Evolutionary conservation across 768 basidiomycete species (phyloP).

Genomic region (Rhizopogon vinicolor): DNA sequence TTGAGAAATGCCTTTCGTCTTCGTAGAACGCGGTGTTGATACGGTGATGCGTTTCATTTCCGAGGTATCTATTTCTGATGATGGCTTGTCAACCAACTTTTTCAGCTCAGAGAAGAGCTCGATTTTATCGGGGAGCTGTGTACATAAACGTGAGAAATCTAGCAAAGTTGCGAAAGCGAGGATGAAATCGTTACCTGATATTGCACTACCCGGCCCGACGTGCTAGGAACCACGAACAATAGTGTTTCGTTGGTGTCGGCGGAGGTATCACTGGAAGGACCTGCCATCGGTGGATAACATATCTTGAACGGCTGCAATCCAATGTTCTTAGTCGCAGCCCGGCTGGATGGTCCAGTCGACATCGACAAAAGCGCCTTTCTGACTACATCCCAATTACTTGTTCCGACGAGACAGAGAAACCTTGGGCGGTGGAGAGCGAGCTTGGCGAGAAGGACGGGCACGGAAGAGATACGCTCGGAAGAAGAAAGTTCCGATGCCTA

Average conservation of each 20-base stretch:
- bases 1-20: background rate
- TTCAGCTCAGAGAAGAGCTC: constrained; percentile 34
- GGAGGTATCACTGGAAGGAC: background rate
- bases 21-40: background rate
- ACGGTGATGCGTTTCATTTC: constrained; percentile 1
- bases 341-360: constrained; percentile 9
- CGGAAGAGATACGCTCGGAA: constrained; percentile 47
- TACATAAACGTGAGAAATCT: background rate
- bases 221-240: constrained; percentile 73
- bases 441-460: constrained; percentile 58
- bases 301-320: constrained; percentile 22
- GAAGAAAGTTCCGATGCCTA: constrained; percentile 54
- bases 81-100: constrained; percentile 17
- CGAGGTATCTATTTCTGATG: constrained; percentile 9
- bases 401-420: constrained; percentile 76
- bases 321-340: constrained; percentile 5
- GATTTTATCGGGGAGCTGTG: constrained; percentile 42
- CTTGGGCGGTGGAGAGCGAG: constrained; percentile 51
- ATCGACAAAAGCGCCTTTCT: constrained; percentile 32
- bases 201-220: constrained; percentile 68
- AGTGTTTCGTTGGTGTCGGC: constrained; percentile 47
- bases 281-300: constrained; percentile 7
- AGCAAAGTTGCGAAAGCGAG: background rate
- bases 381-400: constrained; percentile 52
- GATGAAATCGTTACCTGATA: constrained; percentile 50